Percentiles rank a stretch among this genome's conserved stretches.
Evolutionary conservation across 2,329 filamentous ascomycete species (phyloP).

Genomic region (Stemphylium lycopersici): DNA sequence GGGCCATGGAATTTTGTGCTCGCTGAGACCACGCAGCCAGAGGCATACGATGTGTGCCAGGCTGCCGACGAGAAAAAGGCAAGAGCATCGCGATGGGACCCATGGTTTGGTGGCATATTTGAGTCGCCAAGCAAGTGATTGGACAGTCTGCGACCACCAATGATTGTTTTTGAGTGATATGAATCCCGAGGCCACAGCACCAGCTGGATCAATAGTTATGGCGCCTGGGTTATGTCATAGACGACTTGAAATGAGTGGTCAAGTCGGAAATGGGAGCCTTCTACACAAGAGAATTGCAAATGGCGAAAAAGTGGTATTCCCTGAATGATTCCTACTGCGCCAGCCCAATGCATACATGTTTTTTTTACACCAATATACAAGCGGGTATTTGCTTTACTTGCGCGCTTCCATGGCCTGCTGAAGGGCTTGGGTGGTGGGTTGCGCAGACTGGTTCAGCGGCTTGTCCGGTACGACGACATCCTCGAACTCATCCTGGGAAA

Average conservation of each 20-base stretch:
- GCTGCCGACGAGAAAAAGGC: neutral
- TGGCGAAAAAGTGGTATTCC: conserved; percentile 20
- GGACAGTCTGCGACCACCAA: neutral
- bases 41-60: neutral
- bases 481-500: conserved; percentile 96
- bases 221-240: neutral
- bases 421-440: conserved; percentile 37
- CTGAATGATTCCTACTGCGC: conserved; percentile 30
- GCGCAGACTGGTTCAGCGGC: conserved; percentile 58
- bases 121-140: neutral
- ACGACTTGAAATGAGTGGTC: neutral
- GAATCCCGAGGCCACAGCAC: neutral
- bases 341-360: conserved; percentile 37
- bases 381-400: conserved; percentile 24
- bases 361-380: conserved; percentile 37
- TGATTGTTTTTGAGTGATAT: neutral
- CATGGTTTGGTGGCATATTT: neutral
- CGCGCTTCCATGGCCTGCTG: conserved; percentile 39
- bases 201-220: neutral
- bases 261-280: neutral
- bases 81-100: neutral
- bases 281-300: conserved; percentile 1
- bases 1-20: neutral
- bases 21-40: neutral
- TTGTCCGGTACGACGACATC: conserved; percentile 88